Evolutionary conservation across 2,329 filamentous ascomycete species (phyloP).

Genomic region (Aspergillus sclerotialis): DNA sequence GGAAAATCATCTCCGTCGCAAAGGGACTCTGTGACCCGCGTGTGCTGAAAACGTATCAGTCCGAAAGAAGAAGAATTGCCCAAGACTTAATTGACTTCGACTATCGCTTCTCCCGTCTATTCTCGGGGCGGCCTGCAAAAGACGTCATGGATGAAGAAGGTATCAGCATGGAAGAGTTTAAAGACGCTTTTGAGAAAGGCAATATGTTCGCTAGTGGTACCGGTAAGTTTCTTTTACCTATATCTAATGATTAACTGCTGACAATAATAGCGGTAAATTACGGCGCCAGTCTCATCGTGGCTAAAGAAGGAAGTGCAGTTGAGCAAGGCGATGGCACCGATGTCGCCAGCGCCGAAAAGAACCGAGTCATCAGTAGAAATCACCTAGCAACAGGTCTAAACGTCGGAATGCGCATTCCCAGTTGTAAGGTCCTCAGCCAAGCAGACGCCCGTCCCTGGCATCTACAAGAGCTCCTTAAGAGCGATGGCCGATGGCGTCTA

Average conservation of each 20-base stretch:
- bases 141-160: slow-evolving; percentile 55
- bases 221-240: slow-evolving; percentile 17
- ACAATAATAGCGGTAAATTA: slow-evolving; percentile 48
- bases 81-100: slow-evolving; percentile 61
- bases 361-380: slow-evolving; percentile 12
- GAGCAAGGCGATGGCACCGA: slow-evolving; percentile 45
- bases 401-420: slow-evolving; percentile 29
- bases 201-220: slow-evolving; percentile 54
- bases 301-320: slow-evolving; percentile 41
- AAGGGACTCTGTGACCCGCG: slow-evolving; percentile 33
- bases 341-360: slow-evolving; percentile 20
- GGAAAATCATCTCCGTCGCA: slow-evolving; percentile 49
- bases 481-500: slow-evolving; percentile 32
- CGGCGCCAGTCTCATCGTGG: slow-evolving; percentile 48
- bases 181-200: slow-evolving; percentile 53
- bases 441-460: slow-evolving; percentile 33
- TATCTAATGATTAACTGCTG: slow-evolving; percentile 4
- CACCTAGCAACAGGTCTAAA: slow-evolving; percentile 19
- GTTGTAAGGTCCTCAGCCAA: slow-evolving; percentile 28
- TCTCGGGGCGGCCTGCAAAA: slow-evolving; percentile 52
- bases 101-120: slow-evolving; percentile 50
- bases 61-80: slow-evolving; percentile 53
- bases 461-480: slow-evolving; percentile 28
- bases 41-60: slow-evolving; percentile 47
- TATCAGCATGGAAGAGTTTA: slow-evolving; percentile 57